Base-by-base conservation (phyloP, 164 flowering plant genomes). In the Sedum album region DNA sequence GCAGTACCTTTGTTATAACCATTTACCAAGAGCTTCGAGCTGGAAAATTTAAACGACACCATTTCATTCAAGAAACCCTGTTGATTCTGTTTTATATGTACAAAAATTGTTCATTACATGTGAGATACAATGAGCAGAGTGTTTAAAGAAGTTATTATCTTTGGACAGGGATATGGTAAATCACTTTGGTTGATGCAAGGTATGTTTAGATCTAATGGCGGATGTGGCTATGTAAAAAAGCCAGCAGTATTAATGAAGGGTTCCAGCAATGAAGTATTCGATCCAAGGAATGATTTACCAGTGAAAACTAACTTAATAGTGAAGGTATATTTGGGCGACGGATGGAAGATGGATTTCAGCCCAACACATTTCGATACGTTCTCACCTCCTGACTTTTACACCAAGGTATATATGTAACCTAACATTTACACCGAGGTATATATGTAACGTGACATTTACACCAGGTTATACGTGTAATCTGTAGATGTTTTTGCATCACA, bases 311-410 rank as follows among this genome's bases (percentile, higher is more conserved):
- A 78, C 48, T 74, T 85, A 63, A 79, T 77, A 80, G 89, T 84
- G n/a, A 82, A 64, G 63, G 77, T 88, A 15, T 84, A 82, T 68
- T 73, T 85, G 84, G 88, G 87, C 4, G 88, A 86, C 42, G 94
- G 94, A 63, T 86, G 94, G 94, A 72, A 76, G 66, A 63, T 73
- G 55, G 94, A 88, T 77, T 88, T 83, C 73, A 82, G 77, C 66
- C 83, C 57, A 65, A 83, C 84, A 65, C 87, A 88, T 75, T 88
- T 88, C 49, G 94, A 88, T 64, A 1, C 82, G 4, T 88, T 76
- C 77, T 88, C 94, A 6, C 91, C 94, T 13, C 91, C 94, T 18
- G 94, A 86, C 71, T 88, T 88, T 60, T 88, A 88, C 76, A 72
- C 83, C 48, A 85, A 77, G 91, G 89, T 85, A 20, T 69, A n/a